Conservation (phyloP, 192 early-diverging fungal species). For the Mortierella hygrophila region DNA sequence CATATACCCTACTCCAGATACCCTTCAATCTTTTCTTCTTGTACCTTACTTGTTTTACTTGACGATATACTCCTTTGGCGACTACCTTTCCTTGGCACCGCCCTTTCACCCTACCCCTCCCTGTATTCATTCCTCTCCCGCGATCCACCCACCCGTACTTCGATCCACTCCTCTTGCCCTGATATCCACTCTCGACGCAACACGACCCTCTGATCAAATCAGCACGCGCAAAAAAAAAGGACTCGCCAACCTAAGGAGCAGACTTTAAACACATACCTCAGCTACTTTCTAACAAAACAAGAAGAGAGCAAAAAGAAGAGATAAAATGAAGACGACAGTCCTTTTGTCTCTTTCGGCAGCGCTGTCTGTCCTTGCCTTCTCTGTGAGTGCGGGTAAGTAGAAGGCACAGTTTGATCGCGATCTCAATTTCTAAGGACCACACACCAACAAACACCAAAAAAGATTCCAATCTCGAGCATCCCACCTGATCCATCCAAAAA, state of each 20-base stretch:
- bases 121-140: background rate
- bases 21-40: background rate
- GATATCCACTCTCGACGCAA: background rate
- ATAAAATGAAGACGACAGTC: constrained; percentile 1
- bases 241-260: background rate
- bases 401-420: background rate
- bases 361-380: constrained; percentile 7
- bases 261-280: background rate
- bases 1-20: background rate
- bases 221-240: too few species aligned
- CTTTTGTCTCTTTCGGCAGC: constrained; percentile 23
- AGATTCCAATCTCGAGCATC: constrained; percentile 5
- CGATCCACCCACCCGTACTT: background rate
- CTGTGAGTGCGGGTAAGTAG: constrained; percentile 19
- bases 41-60: background rate
- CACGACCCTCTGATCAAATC: too few species aligned
- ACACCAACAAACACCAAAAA: background rate
- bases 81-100: background rate
- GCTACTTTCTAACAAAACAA: background rate
- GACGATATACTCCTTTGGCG: background rate
- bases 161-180: background rate
- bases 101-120: background rate
- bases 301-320: background rate
- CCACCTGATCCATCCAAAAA: background rate
- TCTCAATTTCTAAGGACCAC: background rate